phyloP scores from a whole-genome alignment of 768 basidiomycete genomes.

The Pleurotus salmoneostramineus region DNA sequence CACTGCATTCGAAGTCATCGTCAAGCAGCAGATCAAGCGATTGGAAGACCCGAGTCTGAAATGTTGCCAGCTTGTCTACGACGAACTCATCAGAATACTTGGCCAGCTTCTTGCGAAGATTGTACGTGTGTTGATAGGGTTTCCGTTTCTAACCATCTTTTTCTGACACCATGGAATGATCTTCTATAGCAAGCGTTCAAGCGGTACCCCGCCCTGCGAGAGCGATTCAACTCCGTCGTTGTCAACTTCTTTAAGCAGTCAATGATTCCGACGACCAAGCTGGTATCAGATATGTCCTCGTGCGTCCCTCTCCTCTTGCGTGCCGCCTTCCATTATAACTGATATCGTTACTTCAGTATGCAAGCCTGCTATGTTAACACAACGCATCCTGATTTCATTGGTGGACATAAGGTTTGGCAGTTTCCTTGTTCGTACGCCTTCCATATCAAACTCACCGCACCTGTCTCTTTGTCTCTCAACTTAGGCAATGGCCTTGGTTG shows the following conservation, averaged over 20 bases:
- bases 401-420: slow-evolving; percentile 74
- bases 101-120: slow-evolving; percentile 88
- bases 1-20: slow-evolving; percentile 95
- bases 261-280: slow-evolving; percentile 93
- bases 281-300: slow-evolving; percentile 91
- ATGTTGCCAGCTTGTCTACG: slow-evolving; percentile 94
- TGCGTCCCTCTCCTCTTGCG: slow-evolving; percentile 34
- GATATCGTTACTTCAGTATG: slow-evolving; percentile 53
- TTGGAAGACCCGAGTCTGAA: slow-evolving; percentile 92
- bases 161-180: slow-evolving; percentile 5
- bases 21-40: slow-evolving; percentile 98
- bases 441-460: not conserved
- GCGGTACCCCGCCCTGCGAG: slow-evolving; percentile 93
- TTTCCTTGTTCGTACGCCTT: not conserved
- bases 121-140: slow-evolving; percentile 39
- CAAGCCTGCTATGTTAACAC: slow-evolving; percentile 99
- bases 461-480: not conserved
- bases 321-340: slow-evolving; percentile 1
- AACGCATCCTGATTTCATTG: slow-evolving; percentile 97
- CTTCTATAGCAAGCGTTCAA: slow-evolving; percentile 82
- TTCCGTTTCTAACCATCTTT: not conserved
- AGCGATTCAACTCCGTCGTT: slow-evolving; percentile 93
- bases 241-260: slow-evolving; percentile 95
- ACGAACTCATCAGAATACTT: slow-evolving; percentile 95
- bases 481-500: slow-evolving; percentile 86